phyloP scores from a whole-genome alignment of 75 land plant species.

The Pinus albicaulis region DNA sequence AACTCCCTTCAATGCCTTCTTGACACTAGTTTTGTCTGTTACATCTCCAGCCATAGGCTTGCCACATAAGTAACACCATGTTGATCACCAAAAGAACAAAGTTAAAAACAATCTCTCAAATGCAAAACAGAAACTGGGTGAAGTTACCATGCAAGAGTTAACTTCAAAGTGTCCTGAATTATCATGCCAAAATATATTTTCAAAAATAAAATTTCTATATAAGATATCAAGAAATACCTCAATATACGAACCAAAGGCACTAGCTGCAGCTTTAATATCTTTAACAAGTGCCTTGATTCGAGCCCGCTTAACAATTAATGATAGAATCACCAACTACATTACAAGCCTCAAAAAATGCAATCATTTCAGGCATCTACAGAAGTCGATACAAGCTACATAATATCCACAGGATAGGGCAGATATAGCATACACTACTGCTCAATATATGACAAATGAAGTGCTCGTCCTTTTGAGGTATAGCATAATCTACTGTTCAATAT shows the following conservation, averaged over 20 bases:
- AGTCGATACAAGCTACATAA: background rate
- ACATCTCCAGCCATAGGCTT: constrained; percentile 81
- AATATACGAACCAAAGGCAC: constrained; percentile 93
- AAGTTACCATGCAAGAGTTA: background rate
- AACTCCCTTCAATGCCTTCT: constrained; percentile 73
- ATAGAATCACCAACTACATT: constrained; percentile 78
- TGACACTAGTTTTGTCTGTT: constrained; percentile 42
- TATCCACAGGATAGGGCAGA: background rate
- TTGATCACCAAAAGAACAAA: constrained; percentile 4
- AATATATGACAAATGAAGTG: background rate
- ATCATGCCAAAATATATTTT: background rate
- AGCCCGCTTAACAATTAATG: constrained; percentile 76
- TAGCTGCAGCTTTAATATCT: constrained; percentile 69
- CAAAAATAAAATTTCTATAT: background rate
- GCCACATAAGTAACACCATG: background rate
- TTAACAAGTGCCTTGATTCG: constrained; percentile 87
- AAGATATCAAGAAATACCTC: constrained; percentile 55
- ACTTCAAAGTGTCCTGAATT: background rate
- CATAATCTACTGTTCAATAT: constrained; percentile 1
- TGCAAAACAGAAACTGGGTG: background rate
- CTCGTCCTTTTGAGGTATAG: background rate
- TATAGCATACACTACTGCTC: background rate
- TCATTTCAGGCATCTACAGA: background rate
- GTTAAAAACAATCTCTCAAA: background rate
- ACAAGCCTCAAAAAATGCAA: constrained; percentile 8